These are phyloP conservation scores for Geoglossum glabrum DNA, from an alignment of 495 filamentous ascomycete species.

Conservation along the genomic window DNA sequence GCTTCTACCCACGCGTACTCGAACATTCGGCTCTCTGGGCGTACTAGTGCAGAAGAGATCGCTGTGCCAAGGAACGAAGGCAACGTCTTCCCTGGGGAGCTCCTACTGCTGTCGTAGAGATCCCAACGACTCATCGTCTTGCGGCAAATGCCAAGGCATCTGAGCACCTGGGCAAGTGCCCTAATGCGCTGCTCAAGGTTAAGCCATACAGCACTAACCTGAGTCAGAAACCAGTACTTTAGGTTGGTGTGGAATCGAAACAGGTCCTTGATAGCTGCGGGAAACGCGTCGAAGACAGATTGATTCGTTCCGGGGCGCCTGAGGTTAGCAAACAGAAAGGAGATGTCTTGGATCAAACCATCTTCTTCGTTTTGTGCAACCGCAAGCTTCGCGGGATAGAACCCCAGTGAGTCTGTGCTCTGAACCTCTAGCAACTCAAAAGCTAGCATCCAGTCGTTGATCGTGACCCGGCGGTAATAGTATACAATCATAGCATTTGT, in stretches of 20 bases:
- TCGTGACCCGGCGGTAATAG: slow-evolving; percentile 12
- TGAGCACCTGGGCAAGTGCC: slow-evolving; percentile 13
- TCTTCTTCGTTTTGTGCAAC: slow-evolving; percentile 17
- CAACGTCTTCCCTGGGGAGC: slow-evolving; percentile 12
- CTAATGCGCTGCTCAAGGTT: slow-evolving; percentile 13
- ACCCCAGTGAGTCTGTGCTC: slow-evolving; percentile 16
- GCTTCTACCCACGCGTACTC: slow-evolving; percentile 15
- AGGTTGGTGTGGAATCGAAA: slow-evolving; percentile 14
- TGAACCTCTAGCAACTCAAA: slow-evolving; percentile 19
- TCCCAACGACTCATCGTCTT: slow-evolving; percentile 19
- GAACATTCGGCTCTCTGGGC: slow-evolving; percentile 16
- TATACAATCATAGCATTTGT: slow-evolving; percentile 12
- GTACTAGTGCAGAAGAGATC: slow-evolving; percentile 14
- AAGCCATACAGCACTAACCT: slow-evolving; percentile 14
- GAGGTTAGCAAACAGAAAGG: slow-evolving; percentile 14
- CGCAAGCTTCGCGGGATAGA: slow-evolving; percentile 16
- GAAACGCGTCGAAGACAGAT: slow-evolving; percentile 13
- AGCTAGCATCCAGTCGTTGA: slow-evolving; percentile 19
- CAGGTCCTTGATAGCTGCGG: slow-evolving; percentile 14
- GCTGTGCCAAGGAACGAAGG: slow-evolving; percentile 17
- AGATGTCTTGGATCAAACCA: slow-evolving; percentile 16
- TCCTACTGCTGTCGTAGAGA: slow-evolving; percentile 15
- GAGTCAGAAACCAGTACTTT: slow-evolving; percentile 15
- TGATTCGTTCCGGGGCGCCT: slow-evolving; percentile 11
- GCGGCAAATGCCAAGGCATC: slow-evolving; percentile 14